Evolutionary conservation across 805 yeast genomes (phyloP).

Genomic region (Osmozyma mogii): DNA sequence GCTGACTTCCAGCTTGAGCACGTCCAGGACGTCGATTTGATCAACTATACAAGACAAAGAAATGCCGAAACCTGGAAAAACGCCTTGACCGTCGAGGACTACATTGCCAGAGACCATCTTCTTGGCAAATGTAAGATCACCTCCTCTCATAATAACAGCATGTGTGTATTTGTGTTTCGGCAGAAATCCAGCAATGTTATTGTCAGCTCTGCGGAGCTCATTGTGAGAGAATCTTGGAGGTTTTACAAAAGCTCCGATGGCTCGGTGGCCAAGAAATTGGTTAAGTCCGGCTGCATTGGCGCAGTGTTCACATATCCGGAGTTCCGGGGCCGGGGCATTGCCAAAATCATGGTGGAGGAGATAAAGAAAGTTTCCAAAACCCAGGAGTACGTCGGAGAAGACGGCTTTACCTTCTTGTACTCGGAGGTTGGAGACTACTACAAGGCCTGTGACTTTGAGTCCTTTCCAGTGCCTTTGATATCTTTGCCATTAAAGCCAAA

Average conservation of each 20-base stretch:
- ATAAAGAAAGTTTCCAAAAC: conserved; percentile 19
- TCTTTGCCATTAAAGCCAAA: conserved; percentile 15
- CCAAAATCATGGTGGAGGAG: conserved; percentile 31
- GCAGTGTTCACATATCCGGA: conserved; percentile 34
- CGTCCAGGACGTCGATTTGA: conserved; percentile 16
- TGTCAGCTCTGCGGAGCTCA: conserved; percentile 28
- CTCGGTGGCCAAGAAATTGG: conserved; percentile 10
- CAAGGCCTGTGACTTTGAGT: conserved; percentile 28
- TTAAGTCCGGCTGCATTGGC: conserved; percentile 32
- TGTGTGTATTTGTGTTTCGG: conserved; percentile 20
- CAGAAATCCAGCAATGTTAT: conserved; percentile 10
- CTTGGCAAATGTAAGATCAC: conserved; percentile 20
- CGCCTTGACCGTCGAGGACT: conserved; percentile 23
- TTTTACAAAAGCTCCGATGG: conserved; percentile 11
- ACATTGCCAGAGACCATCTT: conserved; percentile 25
- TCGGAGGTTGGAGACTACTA: conserved; percentile 40
- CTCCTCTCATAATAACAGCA: conserved; percentile 9
- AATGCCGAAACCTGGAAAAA: conserved; percentile 32
- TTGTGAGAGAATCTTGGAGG: conserved; percentile 23
- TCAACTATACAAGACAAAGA: conserved; percentile 26
- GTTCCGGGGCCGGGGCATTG: conserved; percentile 30
- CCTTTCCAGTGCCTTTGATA: conserved; percentile 28
- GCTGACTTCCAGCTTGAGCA: conserved; percentile 9
- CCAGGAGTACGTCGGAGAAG: conserved; percentile 16
- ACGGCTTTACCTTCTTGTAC: conserved; percentile 31